Percentiles rank a stretch among this genome's conserved stretches.
Conservation (phyloP, 116 monocot genomes). For the Iris pallida region DNA sequence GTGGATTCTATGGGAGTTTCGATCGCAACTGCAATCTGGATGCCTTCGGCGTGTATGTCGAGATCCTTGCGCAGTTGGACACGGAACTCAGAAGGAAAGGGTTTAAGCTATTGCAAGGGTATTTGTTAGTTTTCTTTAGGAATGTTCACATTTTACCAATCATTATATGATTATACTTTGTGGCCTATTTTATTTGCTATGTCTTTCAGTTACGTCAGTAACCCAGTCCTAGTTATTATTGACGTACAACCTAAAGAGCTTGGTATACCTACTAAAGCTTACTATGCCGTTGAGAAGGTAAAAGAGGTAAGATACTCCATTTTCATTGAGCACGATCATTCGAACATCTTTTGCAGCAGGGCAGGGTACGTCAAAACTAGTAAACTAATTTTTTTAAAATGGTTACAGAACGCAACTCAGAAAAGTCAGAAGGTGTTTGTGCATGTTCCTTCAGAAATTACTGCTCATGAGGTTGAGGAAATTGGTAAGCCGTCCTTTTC, state of each 20-base stretch:
- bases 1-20: too few relatives aligned
- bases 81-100: too few relatives aligned
- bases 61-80: too few relatives aligned
- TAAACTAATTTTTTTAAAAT: slow-evolving; percentile 10
- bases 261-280: slow-evolving; percentile 96
- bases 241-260: slow-evolving; percentile 94
- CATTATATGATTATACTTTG: too few relatives aligned
- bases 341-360: neutral
- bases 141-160: too few relatives aligned
- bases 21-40: too few relatives aligned
- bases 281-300: slow-evolving; percentile 95
- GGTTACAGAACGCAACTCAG: slow-evolving; percentile 89
- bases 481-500: slow-evolving; percentile 44
- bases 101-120: too few relatives aligned
- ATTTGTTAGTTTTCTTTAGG: too few relatives aligned
- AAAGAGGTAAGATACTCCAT: slow-evolving; percentile 63
- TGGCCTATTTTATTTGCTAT: too few relatives aligned
- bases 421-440: too few relatives aligned
- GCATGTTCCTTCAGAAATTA: slow-evolving; percentile 94
- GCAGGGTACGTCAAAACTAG: too few relatives aligned
- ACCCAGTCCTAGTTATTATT: slow-evolving; percentile 93
- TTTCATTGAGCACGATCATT: neutral
- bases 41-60: too few relatives aligned
- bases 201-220: slow-evolving; percentile 80
- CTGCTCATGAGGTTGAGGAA: slow-evolving; percentile 99